A percentile compares a stretch with the other conserved stretches of the same genome.
Evolutionary conservation across 257 asterid species (phyloP).

Genomic region (Coffea canephora): DNA sequence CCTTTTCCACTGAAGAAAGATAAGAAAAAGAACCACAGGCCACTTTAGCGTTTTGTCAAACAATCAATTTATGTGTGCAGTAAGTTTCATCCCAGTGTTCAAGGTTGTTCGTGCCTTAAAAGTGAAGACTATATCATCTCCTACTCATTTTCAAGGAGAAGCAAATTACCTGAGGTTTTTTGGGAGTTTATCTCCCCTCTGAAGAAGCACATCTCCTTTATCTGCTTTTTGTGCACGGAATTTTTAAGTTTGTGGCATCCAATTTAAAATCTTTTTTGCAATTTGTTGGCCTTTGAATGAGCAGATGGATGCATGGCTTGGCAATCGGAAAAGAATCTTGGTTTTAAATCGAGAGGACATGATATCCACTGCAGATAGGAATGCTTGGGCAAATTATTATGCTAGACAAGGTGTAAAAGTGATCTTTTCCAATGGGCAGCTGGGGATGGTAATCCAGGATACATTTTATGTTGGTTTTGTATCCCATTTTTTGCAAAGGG

Average conservation of each 20-base stretch:
- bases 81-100: background rate
- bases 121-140: background rate
- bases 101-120: background rate
- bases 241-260: background rate
- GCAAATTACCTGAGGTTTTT: background rate
- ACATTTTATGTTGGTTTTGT: background rate
- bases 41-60: background rate
- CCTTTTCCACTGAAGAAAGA: background rate
- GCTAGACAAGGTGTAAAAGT: conserved; percentile 83
- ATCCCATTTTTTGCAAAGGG: background rate
- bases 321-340: conserved; percentile 78
- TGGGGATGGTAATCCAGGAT: conserved; percentile 58
- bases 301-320: conserved; percentile 95
- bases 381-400: conserved; percentile 94
- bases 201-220: background rate
- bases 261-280: background rate
- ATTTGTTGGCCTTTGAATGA: conserved; percentile 1
- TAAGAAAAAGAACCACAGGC: background rate
- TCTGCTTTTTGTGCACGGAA: background rate
- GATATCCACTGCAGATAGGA: conserved; percentile 84
- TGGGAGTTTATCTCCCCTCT: background rate
- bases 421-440: conserved; percentile 77
- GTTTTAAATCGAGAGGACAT: conserved; percentile 95
- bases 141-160: background rate
- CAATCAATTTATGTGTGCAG: background rate